Conservation (phyloP, 495 filamentous ascomycete genomes). For the Tetracladium marchalianum region DNA sequence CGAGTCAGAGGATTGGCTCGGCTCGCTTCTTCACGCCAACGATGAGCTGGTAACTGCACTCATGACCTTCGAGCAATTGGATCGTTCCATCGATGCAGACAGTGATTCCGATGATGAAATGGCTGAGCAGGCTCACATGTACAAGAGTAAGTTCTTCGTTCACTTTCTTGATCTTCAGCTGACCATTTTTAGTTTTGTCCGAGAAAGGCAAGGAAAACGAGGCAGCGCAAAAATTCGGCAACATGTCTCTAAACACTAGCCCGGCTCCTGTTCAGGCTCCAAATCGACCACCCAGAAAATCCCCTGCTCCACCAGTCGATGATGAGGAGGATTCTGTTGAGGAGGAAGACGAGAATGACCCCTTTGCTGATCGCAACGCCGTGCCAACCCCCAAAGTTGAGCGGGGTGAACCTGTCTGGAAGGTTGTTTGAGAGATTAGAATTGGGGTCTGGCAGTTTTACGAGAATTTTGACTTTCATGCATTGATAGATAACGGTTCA, state of each 20-base stretch:
- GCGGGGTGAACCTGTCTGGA: slow-evolving; percentile 14
- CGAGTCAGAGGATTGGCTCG: slow-evolving; percentile 75
- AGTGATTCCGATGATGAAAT: slow-evolving; percentile 80
- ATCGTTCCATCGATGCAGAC: slow-evolving; percentile 93
- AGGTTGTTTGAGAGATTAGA: background rate
- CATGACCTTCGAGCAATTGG: slow-evolving; percentile 88
- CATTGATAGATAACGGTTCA: too few relatives aligned
- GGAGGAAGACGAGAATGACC: slow-evolving; percentile 59
- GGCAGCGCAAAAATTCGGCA: slow-evolving; percentile 28
- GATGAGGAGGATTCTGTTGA: slow-evolving; percentile 36
- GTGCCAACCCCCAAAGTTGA: slow-evolving; percentile 16
- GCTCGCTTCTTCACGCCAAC: slow-evolving; percentile 70
- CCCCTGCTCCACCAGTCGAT: slow-evolving; percentile 30
- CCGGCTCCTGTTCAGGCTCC: slow-evolving; percentile 20
- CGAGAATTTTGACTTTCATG: too few relatives aligned
- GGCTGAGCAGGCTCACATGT: slow-evolving; percentile 43
- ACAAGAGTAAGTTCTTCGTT: slow-evolving; percentile 30
- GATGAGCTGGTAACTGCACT: slow-evolving; percentile 83
- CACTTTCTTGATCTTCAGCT: slow-evolving; percentile 14
- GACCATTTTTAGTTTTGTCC: slow-evolving; percentile 29
- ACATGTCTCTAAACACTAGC: slow-evolving; percentile 13
- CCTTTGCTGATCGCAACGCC: slow-evolving; percentile 51
- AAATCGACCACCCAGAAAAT: slow-evolving; percentile 27
- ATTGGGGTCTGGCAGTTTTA: background rate
- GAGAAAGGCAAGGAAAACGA: slow-evolving; percentile 36